These are phyloP conservation scores for Coemansia sp. DNA, from an alignment of 192 early-diverging fungal genomes.

Conservation along the genomic window DNA sequence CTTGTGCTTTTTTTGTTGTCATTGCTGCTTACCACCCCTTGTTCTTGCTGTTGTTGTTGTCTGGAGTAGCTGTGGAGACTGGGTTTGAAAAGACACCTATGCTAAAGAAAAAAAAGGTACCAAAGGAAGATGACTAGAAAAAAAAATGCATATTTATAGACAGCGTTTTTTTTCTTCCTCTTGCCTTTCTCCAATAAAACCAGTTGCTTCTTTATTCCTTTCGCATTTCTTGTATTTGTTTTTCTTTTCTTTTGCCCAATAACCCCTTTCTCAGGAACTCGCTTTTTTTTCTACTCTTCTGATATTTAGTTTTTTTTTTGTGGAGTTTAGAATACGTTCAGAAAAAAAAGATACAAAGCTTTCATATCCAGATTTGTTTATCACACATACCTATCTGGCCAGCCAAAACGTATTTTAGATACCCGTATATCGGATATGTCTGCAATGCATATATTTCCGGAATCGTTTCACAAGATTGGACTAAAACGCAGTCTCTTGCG, in stretches of 20 bases:
- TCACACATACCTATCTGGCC: background rate
- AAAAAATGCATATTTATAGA: background rate
- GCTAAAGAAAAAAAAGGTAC: background rate
- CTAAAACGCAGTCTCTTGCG: slow-evolving; percentile 49
- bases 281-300: background rate
- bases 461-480: slow-evolving; percentile 41
- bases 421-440: slow-evolving; percentile 18
- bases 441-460: slow-evolving; percentile 38
- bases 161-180: too few species aligned
- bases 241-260: background rate
- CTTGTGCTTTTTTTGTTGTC: background rate
- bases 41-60: too few species aligned
- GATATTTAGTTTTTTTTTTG: background rate
- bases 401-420: background rate
- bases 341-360: background rate
- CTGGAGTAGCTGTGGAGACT: background rate
- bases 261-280: background rate
- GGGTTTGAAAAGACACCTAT: background rate
- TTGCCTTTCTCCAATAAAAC: too few species aligned
- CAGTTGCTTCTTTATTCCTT: background rate
- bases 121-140: background rate
- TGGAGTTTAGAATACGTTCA: background rate
- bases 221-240: background rate
- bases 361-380: background rate
- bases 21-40: too few species aligned